These are phyloP conservation scores for Karstenula rhodostoma DNA, from an alignment of 2,329 filamentous ascomycete genomes.

Conservation along the genomic window DNA sequence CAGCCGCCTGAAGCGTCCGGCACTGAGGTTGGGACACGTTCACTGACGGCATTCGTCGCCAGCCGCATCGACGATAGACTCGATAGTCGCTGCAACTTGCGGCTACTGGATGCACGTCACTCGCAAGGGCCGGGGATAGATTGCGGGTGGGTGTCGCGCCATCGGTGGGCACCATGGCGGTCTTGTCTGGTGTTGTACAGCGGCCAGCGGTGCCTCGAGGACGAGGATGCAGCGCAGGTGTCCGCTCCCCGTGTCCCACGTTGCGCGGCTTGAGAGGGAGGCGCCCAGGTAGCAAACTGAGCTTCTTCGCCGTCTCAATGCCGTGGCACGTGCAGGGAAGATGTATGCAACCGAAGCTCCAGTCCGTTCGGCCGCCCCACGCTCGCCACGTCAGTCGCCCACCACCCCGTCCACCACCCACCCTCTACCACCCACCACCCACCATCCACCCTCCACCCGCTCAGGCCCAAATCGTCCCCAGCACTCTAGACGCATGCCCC, in stretches of 20 bases:
- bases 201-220: conserved; percentile 1
- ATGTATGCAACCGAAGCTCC: background rate
- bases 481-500: conserved; percentile 31
- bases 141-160: conserved; percentile 18
- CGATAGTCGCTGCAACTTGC: conserved; percentile 42
- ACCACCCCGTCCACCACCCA: conserved; percentile 34
- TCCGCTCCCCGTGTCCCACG: conserved; percentile 33
- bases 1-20: conserved; percentile 6
- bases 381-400: conserved; percentile 40
- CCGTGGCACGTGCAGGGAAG: background rate
- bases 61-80: conserved; percentile 23
- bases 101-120: conserved; percentile 39
- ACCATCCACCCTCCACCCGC: conserved; percentile 35
- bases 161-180: conserved; percentile 20
- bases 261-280: conserved; percentile 27
- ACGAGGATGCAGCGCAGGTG: conserved; percentile 2
- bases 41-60: conserved; percentile 34
- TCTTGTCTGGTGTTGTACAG: background rate
- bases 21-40: conserved; percentile 43
- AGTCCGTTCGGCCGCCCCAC: conserved; percentile 7
- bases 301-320: conserved; percentile 1
- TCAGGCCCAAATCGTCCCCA: conserved; percentile 22
- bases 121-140: conserved; percentile 19
- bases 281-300: background rate
- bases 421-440: conserved; percentile 33